Evolutionary conservation across 75 land plant genomes (phyloP), one percentile per base, ranked within the genome.

Genomic region (Ceratopteris richardii): DNA sequence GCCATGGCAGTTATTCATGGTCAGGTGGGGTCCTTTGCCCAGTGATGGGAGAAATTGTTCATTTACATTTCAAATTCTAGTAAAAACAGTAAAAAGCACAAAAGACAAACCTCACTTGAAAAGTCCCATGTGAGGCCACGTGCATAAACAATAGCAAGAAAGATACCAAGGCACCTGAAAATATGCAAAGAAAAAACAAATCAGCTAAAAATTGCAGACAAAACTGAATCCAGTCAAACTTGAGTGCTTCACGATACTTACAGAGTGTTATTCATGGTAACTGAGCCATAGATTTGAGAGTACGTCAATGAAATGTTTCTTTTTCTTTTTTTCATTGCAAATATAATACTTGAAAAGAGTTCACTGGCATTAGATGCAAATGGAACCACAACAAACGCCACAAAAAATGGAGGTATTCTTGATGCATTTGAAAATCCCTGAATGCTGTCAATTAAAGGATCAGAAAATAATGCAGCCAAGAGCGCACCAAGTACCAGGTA

Each of bases 261-360:
- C 71, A 68, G 37, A 22, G 71, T 68, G 19, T 68, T 68, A 44
- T 68, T 68, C 71, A 68, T 68, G 57, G 71, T 68, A 28, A 68
- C 50, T 19, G 71, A 63, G 3, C 71, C 71, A 61, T 68, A 70
- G 19, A 70, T 40, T 43, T 70, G 73, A n/a, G 73, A 70, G 33
- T 54, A 70, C 0, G 73, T 63, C 20, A 70, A 51, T 0, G 73
- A 70, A 1, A 70, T 70, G 53, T 70, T 70, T 1, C 61, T 54
- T 36, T 70, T 70, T 19, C 73, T 36, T 31, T 30, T 40, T 53
- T 40, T 70, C 46, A 18, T 56, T 33, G 73, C 73, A 63, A 70
- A 70, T 9, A 56, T 21, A 20, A 70, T 56, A 59, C 66, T 63
- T 0, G 73, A 70, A 16, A 70, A 27, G 0, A 63, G 60, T 40